Evolutionary conservation across 179 eudicot genomes (phyloP).

Genomic region (Spergularia azorica): DNA sequence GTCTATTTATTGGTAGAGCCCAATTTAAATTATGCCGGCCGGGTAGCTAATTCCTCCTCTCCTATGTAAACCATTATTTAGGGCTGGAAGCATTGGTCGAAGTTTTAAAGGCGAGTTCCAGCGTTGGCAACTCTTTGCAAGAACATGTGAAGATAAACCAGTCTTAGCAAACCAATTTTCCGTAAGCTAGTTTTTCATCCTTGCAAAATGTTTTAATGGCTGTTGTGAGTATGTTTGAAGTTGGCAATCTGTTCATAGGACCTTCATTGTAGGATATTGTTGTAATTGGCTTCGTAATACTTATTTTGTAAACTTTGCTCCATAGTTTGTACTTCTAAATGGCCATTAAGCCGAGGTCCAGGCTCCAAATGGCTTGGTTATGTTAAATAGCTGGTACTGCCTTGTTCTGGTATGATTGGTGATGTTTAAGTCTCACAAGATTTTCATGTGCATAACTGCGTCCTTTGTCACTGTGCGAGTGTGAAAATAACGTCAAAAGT

Average conservation of each 20-base stretch:
- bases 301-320: too few relatives aligned
- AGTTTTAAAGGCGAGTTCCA: constrained; percentile 92
- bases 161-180: constrained; percentile 94
- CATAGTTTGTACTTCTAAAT: too few relatives aligned
- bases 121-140: constrained; percentile 90
- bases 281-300: too few relatives aligned
- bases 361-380: too few relatives aligned
- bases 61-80: constrained; percentile 30
- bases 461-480: too few relatives aligned
- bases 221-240: neutral
- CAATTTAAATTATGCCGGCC: neutral
- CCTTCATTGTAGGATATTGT: too few relatives aligned
- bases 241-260: neutral
- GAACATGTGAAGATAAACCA: constrained; percentile 82
- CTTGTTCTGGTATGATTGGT: too few relatives aligned
- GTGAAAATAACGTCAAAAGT: too few relatives aligned
- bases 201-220: neutral
- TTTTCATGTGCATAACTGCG: too few relatives aligned
- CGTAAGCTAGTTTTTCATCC: constrained; percentile 48
- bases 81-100: constrained; percentile 99
- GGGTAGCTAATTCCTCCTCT: constrained; percentile 4
- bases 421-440: too few relatives aligned
- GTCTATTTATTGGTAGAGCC: neutral
- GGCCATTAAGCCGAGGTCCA: too few relatives aligned
- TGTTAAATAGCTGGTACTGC: too few relatives aligned